phyloP scores from a whole-genome alignment of 2,329 filamentous ascomycete genomes.

The Fusarium circinatum region DNA sequence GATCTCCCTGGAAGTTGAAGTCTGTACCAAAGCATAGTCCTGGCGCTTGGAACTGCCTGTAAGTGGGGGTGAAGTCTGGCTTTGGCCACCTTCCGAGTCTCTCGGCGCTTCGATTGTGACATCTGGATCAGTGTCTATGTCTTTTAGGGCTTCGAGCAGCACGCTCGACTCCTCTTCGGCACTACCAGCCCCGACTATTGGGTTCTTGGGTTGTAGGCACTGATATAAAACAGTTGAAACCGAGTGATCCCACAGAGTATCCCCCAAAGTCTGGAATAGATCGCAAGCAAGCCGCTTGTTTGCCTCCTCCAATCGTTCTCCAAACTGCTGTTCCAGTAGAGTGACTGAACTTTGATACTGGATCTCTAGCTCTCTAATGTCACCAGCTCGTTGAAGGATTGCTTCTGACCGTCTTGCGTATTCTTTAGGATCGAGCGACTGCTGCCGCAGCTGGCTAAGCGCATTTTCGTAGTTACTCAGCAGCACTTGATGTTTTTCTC shows the following conservation, averaged over 20 bases:
- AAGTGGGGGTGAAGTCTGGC: too few species aligned
- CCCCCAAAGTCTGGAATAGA: neutral
- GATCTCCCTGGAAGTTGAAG: too few species aligned
- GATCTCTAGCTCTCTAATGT: neutral
- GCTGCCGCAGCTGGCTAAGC: too few species aligned
- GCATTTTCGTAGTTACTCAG: too few species aligned
- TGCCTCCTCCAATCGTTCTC: neutral
- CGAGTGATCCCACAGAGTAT: neutral
- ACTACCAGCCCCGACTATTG: too few species aligned
- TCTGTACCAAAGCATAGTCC: too few species aligned
- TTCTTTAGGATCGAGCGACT: accelerated
- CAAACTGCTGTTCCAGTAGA: neutral
- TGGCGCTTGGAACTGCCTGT: too few species aligned
- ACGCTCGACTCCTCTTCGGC: too few species aligned
- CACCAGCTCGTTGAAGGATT: neutral
- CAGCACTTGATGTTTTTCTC: accelerated
- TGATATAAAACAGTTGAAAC: neutral
- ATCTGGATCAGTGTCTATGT: too few species aligned
- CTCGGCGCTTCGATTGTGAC: too few species aligned
- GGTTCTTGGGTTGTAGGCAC: accelerated
- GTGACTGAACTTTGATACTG: neutral
- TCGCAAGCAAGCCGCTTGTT: neutral
- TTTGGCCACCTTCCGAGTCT: too few species aligned
- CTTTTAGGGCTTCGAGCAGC: too few species aligned
- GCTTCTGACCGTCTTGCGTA: accelerated